Percentiles rank a stretch among this genome's conserved stretches.
These are phyloP conservation scores for Trypanosomatidae sp. DNA, from an alignment of 208 protist genomes.

Conservation along the genomic window DNA sequence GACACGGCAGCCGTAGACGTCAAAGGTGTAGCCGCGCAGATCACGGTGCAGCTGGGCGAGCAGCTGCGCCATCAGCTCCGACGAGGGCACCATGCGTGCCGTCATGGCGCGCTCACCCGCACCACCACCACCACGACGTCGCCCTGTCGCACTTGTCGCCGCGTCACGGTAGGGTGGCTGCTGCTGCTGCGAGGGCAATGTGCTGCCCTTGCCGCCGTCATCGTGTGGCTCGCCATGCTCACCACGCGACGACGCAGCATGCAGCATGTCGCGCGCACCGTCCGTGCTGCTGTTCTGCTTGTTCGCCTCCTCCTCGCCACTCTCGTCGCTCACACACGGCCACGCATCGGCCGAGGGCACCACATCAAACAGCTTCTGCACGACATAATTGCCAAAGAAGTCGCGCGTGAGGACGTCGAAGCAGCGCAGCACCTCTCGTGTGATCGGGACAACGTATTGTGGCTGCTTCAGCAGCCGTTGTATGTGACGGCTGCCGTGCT, in stretches of 20 bases:
- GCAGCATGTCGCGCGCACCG: background rate
- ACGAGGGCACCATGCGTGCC: too few species aligned
- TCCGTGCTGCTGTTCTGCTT: background rate
- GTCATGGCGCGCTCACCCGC: too few species aligned
- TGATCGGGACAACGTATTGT: constrained; percentile 73
- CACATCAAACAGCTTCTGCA: constrained; percentile 97
- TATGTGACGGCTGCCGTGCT: constrained; percentile 95
- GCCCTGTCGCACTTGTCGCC: too few species aligned
- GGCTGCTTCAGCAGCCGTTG: constrained; percentile 91
- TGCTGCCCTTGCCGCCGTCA: too few species aligned
- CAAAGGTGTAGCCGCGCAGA: constrained; percentile 77
- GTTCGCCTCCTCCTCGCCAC: constrained; percentile 5
- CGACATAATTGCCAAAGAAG: constrained; percentile 98
- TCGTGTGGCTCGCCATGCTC: too few species aligned
- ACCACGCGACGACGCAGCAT: background rate
- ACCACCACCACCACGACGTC: too few species aligned
- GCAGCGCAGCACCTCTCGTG: constrained; percentile 71
- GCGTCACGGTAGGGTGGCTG: too few species aligned
- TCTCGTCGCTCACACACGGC: background rate
- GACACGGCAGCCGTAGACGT: constrained; percentile 96
- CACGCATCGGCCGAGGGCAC: constrained; percentile 23
- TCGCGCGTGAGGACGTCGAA: constrained; percentile 86
- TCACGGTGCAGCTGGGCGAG: constrained; percentile 63
- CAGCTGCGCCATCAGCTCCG: constrained; percentile 16
- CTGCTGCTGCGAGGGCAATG: too few species aligned